A percentile compares a stretch with the other conserved stretches of the same genome.
Evolutionary conservation across 2,329 filamentous ascomycete species (phyloP).

Genomic region (Penicillium rolfsii): DNA sequence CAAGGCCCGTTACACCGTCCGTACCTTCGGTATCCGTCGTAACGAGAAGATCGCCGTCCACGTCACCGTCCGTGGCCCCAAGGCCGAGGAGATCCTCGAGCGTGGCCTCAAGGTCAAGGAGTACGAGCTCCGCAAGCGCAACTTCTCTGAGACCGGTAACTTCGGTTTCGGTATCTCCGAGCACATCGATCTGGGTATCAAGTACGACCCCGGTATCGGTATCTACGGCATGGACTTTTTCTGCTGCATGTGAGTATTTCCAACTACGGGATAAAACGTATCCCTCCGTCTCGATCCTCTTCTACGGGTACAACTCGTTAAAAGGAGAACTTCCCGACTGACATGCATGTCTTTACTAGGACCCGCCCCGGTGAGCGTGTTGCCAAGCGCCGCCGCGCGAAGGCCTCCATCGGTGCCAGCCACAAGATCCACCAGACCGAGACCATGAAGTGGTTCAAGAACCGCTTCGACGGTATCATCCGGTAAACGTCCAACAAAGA

Average conservation of each 20-base stretch:
- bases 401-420: constrained; percentile 80
- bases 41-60: constrained; percentile 99
- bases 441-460: constrained; percentile 98
- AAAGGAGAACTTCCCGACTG: constrained; percentile 31
- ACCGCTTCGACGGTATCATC: constrained; percentile 97
- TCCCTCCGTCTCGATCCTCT: too few species aligned
- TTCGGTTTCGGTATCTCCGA: constrained; percentile 99
- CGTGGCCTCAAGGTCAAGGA: constrained; percentile 99
- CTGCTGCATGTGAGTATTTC: constrained; percentile 84
- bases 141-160: constrained; percentile 99
- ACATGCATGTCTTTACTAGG: constrained; percentile 47
- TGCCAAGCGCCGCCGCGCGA: constrained; percentile 87
- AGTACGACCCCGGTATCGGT: constrained; percentile 97
- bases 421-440: constrained; percentile 94
- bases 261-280: background rate
- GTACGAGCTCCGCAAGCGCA: constrained; percentile 98
- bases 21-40: constrained; percentile 99
- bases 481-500: constrained; percentile 67
- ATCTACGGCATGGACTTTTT: constrained; percentile 99
- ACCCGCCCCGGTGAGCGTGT: constrained; percentile 98
- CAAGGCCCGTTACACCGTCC: constrained; percentile 99
- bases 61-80: constrained; percentile 98
- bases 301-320: background rate
- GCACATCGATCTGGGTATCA: constrained; percentile 99
- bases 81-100: constrained; percentile 99